phyloP scores from a whole-genome alignment of 306 rosid species.

The Citrullus amarus region DNA sequence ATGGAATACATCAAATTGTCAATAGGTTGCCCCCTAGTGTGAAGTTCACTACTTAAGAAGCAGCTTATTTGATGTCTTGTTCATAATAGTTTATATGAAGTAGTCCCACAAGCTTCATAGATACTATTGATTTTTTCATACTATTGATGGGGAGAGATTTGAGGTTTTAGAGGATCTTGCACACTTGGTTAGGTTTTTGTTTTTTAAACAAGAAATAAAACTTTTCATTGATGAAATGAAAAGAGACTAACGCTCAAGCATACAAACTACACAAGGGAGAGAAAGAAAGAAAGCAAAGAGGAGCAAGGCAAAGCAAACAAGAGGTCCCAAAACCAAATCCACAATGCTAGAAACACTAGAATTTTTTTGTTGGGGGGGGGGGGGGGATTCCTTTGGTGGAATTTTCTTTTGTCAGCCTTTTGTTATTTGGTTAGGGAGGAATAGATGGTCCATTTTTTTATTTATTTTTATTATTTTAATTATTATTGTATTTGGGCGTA shows the following conservation, averaged over 20 bases:
- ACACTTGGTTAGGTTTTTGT: background rate
- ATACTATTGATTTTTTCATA: background rate
- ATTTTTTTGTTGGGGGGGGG: background rate
- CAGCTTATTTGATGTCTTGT: background rate
- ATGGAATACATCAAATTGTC: background rate
- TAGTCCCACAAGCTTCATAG: background rate
- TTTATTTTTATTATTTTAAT: no score
- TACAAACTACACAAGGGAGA: no score
- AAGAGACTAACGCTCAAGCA: no score
- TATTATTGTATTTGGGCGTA: no score
- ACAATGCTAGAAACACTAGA: background rate
- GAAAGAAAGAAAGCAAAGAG: no score
- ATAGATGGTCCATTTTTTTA: no score
- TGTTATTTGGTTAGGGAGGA: background rate
- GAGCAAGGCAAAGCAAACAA: no score
- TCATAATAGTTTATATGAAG: background rate
- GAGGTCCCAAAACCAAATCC: no score
- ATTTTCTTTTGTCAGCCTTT: background rate
- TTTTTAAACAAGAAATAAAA: no score
- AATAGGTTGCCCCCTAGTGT: background rate
- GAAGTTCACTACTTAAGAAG: background rate
- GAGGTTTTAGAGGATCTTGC: background rate
- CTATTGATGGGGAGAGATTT: background rate
- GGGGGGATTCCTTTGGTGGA: background rate
- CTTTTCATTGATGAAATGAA: no score